Evolutionary conservation across 805 yeast species (phyloP), one percentile per base, ranked within the genome.

Genomic region (Yarrowia keelungensis): DNA sequence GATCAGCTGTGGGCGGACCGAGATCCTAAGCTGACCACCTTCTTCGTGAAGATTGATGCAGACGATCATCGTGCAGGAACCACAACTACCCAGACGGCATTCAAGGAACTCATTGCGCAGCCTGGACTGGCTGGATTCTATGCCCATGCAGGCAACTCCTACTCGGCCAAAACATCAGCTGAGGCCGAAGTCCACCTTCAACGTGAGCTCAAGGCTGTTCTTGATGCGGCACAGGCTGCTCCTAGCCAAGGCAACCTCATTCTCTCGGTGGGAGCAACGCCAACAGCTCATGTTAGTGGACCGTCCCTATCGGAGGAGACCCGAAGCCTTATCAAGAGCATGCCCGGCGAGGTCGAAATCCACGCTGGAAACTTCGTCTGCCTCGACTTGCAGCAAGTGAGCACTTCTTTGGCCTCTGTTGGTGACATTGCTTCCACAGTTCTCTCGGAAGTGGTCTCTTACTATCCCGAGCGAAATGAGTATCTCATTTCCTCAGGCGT

Each of bases 321-420:
- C 19, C 32, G 68, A 16, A 10, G 38, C 35, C 38, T 67, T 32
- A 41, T 71, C 16, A 46, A 49, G 1, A 45, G 56, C 45, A 62
- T 72, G 45, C 51, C 65, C 15, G 75, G 87, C 5, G 73, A 75
- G 0, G 77, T 90, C 47, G 95, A 90, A 74, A 75, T 90, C 16
- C 96, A 90, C 75, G 93, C 94, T n/a, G 96, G 96, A 12, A 89
- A 90, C 75, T 90, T 88, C 74, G 83, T 88, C 3, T 83, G 87
- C 74, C 86, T 89, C 73, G 96, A 90, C 75, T 78, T 89, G 67
- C 96, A 90, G 75, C 95, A 90, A 75, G 81, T 87, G n/a, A 84
- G 90, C 12, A 90, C 95, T 0, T 85, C 85, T 0, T 85, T 89
- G 71, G 81, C 88, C 14, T 73, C 77, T 0, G 74, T 75, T 19